Base-by-base conservation (phyloP, 2,329 filamentous ascomycete species). In the Xylaria arbuscula region DNA sequence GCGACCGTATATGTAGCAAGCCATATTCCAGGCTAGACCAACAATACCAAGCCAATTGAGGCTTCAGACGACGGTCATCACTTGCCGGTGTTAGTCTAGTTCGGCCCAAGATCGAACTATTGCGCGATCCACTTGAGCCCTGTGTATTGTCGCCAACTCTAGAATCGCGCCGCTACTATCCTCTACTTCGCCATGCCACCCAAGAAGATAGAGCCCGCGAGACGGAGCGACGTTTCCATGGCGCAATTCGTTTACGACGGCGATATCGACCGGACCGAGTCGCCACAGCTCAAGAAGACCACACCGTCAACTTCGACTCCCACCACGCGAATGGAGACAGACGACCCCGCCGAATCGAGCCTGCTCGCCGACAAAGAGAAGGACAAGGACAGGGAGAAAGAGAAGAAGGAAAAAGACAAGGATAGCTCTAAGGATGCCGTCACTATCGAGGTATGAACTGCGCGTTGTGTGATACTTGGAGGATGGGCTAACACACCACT, bases 361-460 rank as follows among this genome's bases (percentile, higher is more conserved):
- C 61, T 72, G 48, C 64, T 71, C 19, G 64, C 55, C 11, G 77
- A 79, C 2, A 80, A 77, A 45, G 80, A 80, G 15, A 77, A 70
- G 56, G 78, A 77, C 17, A 78, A 77, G 69, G 76, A 78, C 2
- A 78, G 75, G 45, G 78, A 80, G 22, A 78, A 38, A 13, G 36
- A 38, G 9, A 38, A 76, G 66, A 77, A 70, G 61, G 78, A 77
- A 15, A 78, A 77, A 68, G 75, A 74, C n/a, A 77, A 60, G 67
- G 68, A 66, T 50, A 67, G 60, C 48, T 28, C 58, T 6, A 73
- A 69, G 54, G 75, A 77, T 24, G 75, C 79, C 5, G 74, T 86
- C 1, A 81, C 83, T 1, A 88, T 90, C 24, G 88, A 90, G 82
- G 87, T 88, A 77, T 58, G 77, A 62, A 22, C 22, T 24, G 9